phyloP scores from a whole-genome alignment of 352 stramenopile species.

The Globisporangium spinosum region DNA sequence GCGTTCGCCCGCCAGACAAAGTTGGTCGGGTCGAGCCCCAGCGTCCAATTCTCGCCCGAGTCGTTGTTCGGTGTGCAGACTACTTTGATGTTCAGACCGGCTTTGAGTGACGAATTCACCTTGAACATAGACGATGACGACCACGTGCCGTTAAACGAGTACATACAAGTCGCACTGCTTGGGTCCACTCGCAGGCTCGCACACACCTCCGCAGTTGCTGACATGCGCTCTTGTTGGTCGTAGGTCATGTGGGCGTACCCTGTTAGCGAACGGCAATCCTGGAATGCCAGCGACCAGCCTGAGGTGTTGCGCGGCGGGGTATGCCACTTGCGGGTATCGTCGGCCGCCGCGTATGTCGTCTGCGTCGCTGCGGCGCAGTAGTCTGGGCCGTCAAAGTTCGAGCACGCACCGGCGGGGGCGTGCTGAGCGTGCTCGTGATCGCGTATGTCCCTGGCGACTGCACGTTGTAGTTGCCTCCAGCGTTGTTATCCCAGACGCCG shows the following conservation, averaged over 20 bases:
- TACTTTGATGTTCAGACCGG: constrained; percentile 32
- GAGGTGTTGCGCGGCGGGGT: not conserved
- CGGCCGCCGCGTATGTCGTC: constrained; percentile 16
- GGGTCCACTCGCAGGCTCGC: constrained; percentile 23
- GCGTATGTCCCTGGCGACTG: constrained; percentile 29
- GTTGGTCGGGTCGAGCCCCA: constrained; percentile 56
- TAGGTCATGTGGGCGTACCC: constrained; percentile 2
- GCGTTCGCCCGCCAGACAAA: constrained; percentile 54
- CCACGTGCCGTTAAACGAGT: constrained; percentile 34
- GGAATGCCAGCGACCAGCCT: not conserved
- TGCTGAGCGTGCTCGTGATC: constrained; percentile 24
- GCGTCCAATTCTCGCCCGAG: constrained; percentile 23
- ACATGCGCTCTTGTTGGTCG: not conserved
- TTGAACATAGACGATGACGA: constrained; percentile 23
- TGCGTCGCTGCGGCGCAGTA: constrained; percentile 24
- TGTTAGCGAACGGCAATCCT: constrained; percentile 1
- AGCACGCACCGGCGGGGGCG: constrained; percentile 26
- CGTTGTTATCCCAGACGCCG: constrained; percentile 41
- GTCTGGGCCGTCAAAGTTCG: constrained; percentile 32
- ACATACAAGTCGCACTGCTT: constrained; percentile 23
- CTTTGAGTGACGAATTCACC: constrained; percentile 23
- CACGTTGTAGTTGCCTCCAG: constrained; percentile 37
- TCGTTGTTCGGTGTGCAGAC: constrained; percentile 20
- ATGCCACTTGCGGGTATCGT: constrained; percentile 20
- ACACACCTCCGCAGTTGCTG: not conserved